Conservation (phyloP, 345 rosid genomes). For the Draba incana region DNA sequence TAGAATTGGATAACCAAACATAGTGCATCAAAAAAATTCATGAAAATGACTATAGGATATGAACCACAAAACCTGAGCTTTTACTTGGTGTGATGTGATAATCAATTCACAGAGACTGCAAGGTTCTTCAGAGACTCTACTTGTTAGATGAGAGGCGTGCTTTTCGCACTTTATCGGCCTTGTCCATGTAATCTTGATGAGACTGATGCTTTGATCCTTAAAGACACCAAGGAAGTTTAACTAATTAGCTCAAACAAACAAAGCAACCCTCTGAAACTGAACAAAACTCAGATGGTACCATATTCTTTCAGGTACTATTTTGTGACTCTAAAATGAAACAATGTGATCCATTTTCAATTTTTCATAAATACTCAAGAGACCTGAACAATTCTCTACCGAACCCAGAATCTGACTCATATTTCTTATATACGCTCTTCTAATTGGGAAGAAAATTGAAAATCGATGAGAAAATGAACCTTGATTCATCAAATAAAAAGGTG, state of each 20-base stretch:
- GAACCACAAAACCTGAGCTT: constrained; percentile 14
- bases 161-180: constrained; percentile 81
- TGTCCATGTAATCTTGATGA: constrained; percentile 97
- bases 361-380: too few species aligned
- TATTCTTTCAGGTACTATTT: too few species aligned
- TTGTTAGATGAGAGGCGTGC: constrained; percentile 70
- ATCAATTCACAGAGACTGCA: constrained; percentile 3
- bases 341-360: constrained; percentile 32
- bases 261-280: neutral
- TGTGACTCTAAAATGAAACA: too few species aligned
- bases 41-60: neutral
- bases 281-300: neutral
- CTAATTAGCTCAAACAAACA: neutral
- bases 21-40: neutral
- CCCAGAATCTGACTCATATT: too few species aligned
- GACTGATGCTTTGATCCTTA: constrained; percentile 84
- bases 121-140: constrained; percentile 27
- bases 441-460: neutral
- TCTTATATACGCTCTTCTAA: neutral
- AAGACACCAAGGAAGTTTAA: neutral
- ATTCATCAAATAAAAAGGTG: constrained; percentile 74
- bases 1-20: neutral
- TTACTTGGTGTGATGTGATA: neutral
- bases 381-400: neutral
- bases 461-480: constrained; percentile 52